Conservation (phyloP, 805 yeast genomes). For the Cyberlindnera samutprakarnensis region DNA sequence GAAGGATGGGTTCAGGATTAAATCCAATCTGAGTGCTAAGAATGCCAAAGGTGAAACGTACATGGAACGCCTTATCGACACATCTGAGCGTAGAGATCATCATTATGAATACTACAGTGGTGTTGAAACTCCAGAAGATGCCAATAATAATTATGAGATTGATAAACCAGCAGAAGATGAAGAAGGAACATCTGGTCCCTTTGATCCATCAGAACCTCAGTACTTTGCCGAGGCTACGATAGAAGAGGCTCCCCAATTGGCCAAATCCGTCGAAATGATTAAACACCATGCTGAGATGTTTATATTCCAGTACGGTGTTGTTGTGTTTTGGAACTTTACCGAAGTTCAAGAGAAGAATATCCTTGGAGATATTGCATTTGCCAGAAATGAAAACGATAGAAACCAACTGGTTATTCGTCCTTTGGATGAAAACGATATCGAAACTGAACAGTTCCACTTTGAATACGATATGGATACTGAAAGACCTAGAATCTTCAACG, state of each 20-base stretch:
- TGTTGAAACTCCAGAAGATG: constrained; percentile 51
- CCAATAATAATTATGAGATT: constrained; percentile 34
- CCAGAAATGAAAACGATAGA: constrained; percentile 33
- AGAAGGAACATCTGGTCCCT: constrained; percentile 36
- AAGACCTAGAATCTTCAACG: constrained; percentile 78
- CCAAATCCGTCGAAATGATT: constrained; percentile 17
- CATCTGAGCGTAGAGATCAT: constrained; percentile 82
- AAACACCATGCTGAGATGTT: constrained; percentile 75
- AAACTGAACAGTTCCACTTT: constrained; percentile 65
- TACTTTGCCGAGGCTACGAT: constrained; percentile 51
- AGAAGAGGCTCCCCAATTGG: constrained; percentile 10
- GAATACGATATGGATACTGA: constrained; percentile 48
- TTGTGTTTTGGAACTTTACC: constrained; percentile 96
- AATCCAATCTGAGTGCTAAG: constrained; percentile 45
- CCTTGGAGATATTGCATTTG: constrained; percentile 75
- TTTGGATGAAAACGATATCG: constrained; percentile 81
- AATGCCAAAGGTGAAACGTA: constrained; percentile 32
- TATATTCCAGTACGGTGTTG: constrained; percentile 85
- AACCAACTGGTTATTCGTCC: constrained; percentile 61
- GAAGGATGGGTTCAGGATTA: constrained; percentile 64
- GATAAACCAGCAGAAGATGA: constrained; percentile 24
- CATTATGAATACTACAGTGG: constrained; percentile 89
- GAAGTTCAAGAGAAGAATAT: constrained; percentile 90
- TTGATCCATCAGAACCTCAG: constrained; percentile 91
- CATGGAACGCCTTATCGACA: constrained; percentile 74